A percentile compares a stretch with the other conserved stretches of the same genome.
Evolutionary conservation across 1,139 yeast species (phyloP).

Genomic region (Candida sojae): DNA sequence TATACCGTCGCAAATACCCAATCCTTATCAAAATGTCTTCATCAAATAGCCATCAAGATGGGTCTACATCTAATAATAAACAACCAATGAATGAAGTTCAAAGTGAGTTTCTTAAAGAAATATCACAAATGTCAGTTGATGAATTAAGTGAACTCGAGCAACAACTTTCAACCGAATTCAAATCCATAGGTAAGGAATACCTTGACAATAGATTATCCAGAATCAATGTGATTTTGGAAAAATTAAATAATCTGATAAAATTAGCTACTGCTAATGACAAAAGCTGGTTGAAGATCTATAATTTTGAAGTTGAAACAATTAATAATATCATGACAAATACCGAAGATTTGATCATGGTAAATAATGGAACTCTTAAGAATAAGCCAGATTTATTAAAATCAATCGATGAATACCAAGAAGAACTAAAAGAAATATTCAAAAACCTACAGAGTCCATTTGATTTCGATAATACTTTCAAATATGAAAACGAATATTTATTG

Average conservation of each 20-base stretch:
- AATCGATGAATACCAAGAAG: slow-evolving; percentile 31
- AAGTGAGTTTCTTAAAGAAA: slow-evolving; percentile 5
- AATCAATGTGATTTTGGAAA: slow-evolving; percentile 29
- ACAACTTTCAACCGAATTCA: slow-evolving; percentile 33
- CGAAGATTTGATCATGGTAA: slow-evolving; percentile 30
- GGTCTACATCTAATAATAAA: background rate
- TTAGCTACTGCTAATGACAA: slow-evolving; percentile 30
- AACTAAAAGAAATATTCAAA: slow-evolving; percentile 27
- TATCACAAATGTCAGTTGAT: slow-evolving; percentile 26
- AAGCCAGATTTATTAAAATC: slow-evolving; percentile 22
- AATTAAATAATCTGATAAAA: slow-evolving; percentile 29
- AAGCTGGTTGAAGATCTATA: slow-evolving; percentile 36
- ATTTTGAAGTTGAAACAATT: slow-evolving; percentile 37
- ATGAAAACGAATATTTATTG: slow-evolving; percentile 11
- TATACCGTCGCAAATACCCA: too few species aligned
- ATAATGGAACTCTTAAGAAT: slow-evolving; percentile 16
- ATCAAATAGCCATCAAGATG: background rate
- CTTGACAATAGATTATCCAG: slow-evolving; percentile 33
- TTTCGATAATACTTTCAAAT: slow-evolving; percentile 27
- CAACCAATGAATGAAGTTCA: background rate
- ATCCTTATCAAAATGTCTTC: background rate
- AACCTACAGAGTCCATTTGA: slow-evolving; percentile 37
- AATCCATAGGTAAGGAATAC: slow-evolving; percentile 28
- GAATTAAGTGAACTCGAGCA: slow-evolving; percentile 32
- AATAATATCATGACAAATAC: slow-evolving; percentile 32